A percentile compares a stretch with the other conserved stretches of the same genome.
phyloP scores from a whole-genome alignment of 2,329 filamentous ascomycete genomes.

The Orbilia ellipsospora region DNA sequence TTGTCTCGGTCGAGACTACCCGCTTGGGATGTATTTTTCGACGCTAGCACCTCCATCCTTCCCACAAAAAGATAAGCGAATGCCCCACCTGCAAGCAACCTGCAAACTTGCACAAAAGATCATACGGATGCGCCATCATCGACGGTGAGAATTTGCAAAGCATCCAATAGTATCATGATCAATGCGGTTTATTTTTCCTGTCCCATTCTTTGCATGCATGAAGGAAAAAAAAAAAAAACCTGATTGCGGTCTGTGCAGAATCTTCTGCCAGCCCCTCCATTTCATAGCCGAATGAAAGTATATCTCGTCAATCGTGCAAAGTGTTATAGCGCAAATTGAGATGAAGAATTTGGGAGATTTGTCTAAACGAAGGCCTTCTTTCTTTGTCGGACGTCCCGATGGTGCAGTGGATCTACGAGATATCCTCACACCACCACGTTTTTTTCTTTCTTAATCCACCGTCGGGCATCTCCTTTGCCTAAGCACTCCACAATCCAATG shows the following conservation, averaged over 20 bases:
- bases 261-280: constrained; percentile 27
- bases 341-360: constrained; percentile 11
- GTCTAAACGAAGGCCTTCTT: constrained; percentile 1
- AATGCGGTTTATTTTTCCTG: constrained; percentile 15
- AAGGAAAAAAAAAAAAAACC: not conserved
- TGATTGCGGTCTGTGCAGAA: constrained; percentile 24
- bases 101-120: constrained; percentile 47
- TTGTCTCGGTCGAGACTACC: constrained; percentile 49
- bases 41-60: no score
- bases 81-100: constrained; percentile 36
- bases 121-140: constrained; percentile 35
- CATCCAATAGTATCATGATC: constrained; percentile 41
- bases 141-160: not conserved
- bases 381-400: constrained; percentile 38
- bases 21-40: constrained; percentile 19
- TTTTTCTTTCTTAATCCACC: constrained; percentile 11
- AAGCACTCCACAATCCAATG: constrained; percentile 10
- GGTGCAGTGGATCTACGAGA: constrained; percentile 22
- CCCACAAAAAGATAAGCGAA: constrained; percentile 52
- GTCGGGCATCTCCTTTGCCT: constrained; percentile 37
- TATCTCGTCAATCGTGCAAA: no score
- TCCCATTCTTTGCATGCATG: constrained; percentile 18
- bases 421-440: constrained; percentile 23
- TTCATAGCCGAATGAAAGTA: not conserved
- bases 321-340: not conserved